Evolutionary conservation across 208 protist species (phyloP).

Genomic region (Leishmania gerbilli): DNA sequence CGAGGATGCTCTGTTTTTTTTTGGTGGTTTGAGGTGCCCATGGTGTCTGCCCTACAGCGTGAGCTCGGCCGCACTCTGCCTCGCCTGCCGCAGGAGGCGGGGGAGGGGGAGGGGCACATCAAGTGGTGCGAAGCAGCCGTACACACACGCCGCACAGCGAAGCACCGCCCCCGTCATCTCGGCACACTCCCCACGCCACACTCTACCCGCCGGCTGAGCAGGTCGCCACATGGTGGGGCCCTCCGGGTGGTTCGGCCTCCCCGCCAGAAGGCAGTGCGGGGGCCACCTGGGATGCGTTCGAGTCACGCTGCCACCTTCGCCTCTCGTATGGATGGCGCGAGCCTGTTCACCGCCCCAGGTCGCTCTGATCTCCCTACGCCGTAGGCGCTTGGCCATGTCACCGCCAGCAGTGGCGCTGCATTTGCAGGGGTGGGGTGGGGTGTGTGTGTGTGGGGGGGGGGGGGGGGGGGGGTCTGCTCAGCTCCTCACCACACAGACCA

Average conservation of each 20-base stretch:
- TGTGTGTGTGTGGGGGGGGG: too few relatives aligned
- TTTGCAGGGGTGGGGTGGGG: too few relatives aligned
- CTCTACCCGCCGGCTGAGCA: background rate
- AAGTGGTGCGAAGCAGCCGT: background rate
- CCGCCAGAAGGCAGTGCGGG: background rate
- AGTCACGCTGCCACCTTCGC: background rate
- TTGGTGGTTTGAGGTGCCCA: background rate
- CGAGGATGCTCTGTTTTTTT: background rate
- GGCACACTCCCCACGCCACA: too few relatives aligned
- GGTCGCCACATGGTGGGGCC: background rate
- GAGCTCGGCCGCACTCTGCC: background rate
- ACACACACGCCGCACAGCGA: background rate
- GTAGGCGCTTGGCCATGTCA: too few relatives aligned
- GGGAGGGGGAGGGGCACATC: background rate
- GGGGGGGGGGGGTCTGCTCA: background rate
- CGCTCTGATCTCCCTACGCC: background rate
- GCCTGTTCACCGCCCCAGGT: background rate
- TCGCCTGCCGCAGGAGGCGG: background rate
- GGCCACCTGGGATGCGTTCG: background rate
- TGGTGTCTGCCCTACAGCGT: background rate
- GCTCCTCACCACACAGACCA: background rate
- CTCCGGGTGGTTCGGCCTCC: background rate
- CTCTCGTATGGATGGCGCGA: background rate
- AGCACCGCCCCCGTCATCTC: background rate
- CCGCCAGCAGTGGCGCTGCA: too few relatives aligned